These are phyloP conservation scores for Chaetomium tenue DNA, from an alignment of 495 filamentous ascomycete genomes.

Conservation along the genomic window DNA sequence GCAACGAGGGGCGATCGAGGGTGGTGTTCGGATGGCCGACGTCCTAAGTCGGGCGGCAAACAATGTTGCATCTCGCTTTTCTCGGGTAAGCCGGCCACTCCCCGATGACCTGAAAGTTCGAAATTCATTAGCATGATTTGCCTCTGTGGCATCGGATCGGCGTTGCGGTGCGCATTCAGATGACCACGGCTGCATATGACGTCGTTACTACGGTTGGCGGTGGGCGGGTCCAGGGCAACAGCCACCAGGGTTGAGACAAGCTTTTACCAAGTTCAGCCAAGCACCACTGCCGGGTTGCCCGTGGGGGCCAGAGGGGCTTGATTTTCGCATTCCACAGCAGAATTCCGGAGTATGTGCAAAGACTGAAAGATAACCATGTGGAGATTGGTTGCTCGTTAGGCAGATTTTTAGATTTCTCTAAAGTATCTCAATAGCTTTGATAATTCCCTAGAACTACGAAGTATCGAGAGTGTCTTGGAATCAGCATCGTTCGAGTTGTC, in stretches of 20 bases:
- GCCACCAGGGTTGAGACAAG: neutral
- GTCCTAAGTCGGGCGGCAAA: neutral
- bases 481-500: too few species aligned
- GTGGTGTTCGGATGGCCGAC: neutral
- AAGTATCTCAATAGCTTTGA: too few species aligned
- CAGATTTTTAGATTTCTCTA: too few species aligned
- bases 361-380: too few species aligned
- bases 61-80: neutral
- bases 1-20: neutral
- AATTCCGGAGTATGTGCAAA: too few species aligned
- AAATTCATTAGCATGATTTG: constrained; percentile 4
- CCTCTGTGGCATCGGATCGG: constrained; percentile 3
- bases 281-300: neutral
- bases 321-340: too few species aligned
- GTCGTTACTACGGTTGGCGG: neutral
- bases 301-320: neutral
- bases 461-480: too few species aligned
- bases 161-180: neutral
- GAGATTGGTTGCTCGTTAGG: too few species aligned
- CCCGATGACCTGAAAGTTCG: neutral
- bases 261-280: neutral
- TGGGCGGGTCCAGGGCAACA: neutral
- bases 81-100: neutral
- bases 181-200: constrained; percentile 7
- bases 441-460: too few species aligned